Base-by-base conservation (phyloP, 2,329 filamentous ascomycete genomes). In the Paraconiothyrium brasiliense region DNA sequence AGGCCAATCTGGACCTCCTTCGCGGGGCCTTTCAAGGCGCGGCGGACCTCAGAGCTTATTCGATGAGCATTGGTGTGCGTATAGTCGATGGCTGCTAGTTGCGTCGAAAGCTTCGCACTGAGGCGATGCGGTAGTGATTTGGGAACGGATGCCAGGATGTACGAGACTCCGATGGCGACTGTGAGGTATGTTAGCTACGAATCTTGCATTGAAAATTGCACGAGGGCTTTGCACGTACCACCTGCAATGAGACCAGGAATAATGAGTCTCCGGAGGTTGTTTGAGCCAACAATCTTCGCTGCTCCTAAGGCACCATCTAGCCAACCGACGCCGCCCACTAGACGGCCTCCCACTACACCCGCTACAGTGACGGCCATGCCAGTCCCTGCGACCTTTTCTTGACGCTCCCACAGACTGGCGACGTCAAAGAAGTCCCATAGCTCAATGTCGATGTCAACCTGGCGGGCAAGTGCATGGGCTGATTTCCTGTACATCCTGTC, bases 401-500 rank as follows among this genome's bases (percentile, higher is more conserved):
- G 94, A 57, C 89, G 87, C 73, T 97, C 93, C 82, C 97, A 86
- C 6, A 98, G 81, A 11, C 89, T 91, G 20, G 89, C 85, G 78
- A 93, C 85, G 78, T 99, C 95, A 71, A 99, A 92, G 83, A 99
- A 98, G 81, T 99, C 95, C 86, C 86, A 91, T 0, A 97, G 71
- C 74, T 99, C 94, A 4, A 95, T 92, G 57, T 95, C 89, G 22
- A 97, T 89, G 63, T 97, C 89, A 16, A 98, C 89, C 74, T 97
- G 90, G 66, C 93, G 89, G 6, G 92, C 93, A 44, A 97, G 82
- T 1, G 89, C 87, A 76, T 99, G 92, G 62, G 89, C 87, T 72
- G 91, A 91, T 64, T 92, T 89, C 62, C 89, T 89, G 84, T 98
- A 99, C 95, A 99, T 98, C 75, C 94, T 88, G 70, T 97, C 93